Conservation (phyloP, 2,329 filamentous ascomycete species). For the Cephalotrichum gorgonifer region DNA sequence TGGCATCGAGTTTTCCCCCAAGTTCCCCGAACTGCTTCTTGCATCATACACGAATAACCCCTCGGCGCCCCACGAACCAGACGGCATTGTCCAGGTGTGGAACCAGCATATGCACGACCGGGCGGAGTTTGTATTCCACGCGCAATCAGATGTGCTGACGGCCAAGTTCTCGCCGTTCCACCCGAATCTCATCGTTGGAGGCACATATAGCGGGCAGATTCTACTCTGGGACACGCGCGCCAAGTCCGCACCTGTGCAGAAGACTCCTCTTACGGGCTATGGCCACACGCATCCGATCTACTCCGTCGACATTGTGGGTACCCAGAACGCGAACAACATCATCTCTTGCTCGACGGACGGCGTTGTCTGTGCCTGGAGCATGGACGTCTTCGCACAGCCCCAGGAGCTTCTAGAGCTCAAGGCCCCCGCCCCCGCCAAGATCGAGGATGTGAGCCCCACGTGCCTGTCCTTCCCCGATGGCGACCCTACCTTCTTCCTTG, state of each 20-base stretch:
- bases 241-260: conserved; percentile 81
- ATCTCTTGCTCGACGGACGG: conserved; percentile 95
- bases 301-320: conserved; percentile 88
- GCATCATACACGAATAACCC: conserved; percentile 97
- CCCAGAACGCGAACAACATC: conserved; percentile 98
- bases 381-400: conserved; percentile 94
- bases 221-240: conserved; percentile 94
- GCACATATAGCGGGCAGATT: conserved; percentile 93
- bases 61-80: conserved; percentile 84
- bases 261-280: conserved; percentile 88
- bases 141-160: conserved; percentile 87
- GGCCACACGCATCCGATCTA: conserved; percentile 97
- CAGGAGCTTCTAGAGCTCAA: conserved; percentile 87
- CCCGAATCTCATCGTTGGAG: conserved; percentile 89
- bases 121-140: conserved; percentile 93
- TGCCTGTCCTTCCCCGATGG: conserved; percentile 91
- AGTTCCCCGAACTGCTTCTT: conserved; percentile 85
- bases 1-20: conserved; percentile 88
- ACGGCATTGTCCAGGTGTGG: conserved; percentile 93
- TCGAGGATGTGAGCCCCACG: conserved; percentile 85
- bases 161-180: conserved; percentile 99
- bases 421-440: conserved; percentile 72
- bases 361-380: conserved; percentile 92
- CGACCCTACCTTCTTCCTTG: conserved; percentile 94
- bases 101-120: conserved; percentile 90